Evolutionary conservation across 176 grass and related monocot genomes (phyloP).

Genomic region (Poa annua): DNA sequence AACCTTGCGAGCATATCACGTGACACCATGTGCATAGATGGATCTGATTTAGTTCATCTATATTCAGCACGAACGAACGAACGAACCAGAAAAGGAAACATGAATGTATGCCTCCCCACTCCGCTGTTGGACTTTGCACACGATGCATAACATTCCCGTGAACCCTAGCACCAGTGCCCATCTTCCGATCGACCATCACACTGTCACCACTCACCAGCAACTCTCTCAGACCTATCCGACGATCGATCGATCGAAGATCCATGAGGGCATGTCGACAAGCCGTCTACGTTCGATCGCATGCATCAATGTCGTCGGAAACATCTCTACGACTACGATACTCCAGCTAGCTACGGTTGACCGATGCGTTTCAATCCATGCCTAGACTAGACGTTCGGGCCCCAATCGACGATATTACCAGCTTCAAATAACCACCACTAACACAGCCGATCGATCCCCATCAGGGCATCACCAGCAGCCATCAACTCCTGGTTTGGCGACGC

Average conservation of each 20-base stretch:
- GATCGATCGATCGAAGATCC: background rate
- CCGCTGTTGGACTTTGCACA: background rate
- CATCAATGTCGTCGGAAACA: background rate
- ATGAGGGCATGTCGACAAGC: background rate
- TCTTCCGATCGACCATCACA: too few relatives aligned
- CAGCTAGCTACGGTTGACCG: too few relatives aligned
- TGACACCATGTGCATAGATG: too few relatives aligned
- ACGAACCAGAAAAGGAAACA: background rate
- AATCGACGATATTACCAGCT: background rate
- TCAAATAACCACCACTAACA: background rate
- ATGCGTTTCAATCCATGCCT: too few relatives aligned
- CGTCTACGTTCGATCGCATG: background rate
- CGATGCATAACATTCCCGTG: background rate
- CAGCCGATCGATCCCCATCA: background rate
- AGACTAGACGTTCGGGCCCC: background rate
- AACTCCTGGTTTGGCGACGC: conserved; percentile 16
- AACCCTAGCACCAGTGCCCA: background rate
- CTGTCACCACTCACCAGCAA: too few relatives aligned
- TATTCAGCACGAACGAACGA: too few relatives aligned
- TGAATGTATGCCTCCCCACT: background rate
- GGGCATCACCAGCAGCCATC: background rate
- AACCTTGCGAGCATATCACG: too few relatives aligned
- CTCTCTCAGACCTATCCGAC: too few relatives aligned
- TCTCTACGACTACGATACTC: too few relatives aligned
- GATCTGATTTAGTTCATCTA: too few relatives aligned